These are phyloP conservation scores for Eutrema yunnanense DNA, from an alignment of 345 rosid genomes.

Conservation along the genomic window DNA sequence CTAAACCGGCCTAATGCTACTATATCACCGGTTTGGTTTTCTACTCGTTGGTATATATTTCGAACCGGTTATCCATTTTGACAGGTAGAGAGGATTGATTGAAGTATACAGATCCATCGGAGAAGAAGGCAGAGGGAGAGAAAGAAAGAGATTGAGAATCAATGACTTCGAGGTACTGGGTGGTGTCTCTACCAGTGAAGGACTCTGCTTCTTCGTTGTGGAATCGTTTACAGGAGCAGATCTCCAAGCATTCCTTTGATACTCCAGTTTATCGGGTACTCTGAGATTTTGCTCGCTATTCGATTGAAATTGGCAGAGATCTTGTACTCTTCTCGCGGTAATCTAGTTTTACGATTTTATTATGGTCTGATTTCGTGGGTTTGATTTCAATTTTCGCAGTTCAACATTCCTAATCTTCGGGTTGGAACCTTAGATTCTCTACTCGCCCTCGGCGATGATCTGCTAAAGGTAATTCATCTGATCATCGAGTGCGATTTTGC, in stretches of 20 bases:
- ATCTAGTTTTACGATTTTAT: neutral
- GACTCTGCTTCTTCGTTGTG: constrained; percentile 71
- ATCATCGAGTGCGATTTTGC: neutral
- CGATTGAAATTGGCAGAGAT: neutral
- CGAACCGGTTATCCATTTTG: constrained; percentile 29
- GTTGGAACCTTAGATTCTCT: constrained; percentile 98
- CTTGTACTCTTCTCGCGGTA: neutral
- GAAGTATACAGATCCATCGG: constrained; percentile 24
- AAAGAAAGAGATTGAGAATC: constrained; percentile 7
- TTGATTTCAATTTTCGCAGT: constrained; percentile 41
- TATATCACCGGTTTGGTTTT: constrained; percentile 5
- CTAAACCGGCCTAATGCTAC: constrained; percentile 12
- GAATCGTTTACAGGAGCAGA: constrained; percentile 78
- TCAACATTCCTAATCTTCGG: constrained; percentile 92
- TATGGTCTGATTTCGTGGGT: neutral
- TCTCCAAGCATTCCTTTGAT: constrained; percentile 93
- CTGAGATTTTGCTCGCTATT: neutral
- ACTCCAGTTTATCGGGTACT: constrained; percentile 92
- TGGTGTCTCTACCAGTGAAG: constrained; percentile 82
- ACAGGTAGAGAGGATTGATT: constrained; percentile 25
- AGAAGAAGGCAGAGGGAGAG: constrained; percentile 5
- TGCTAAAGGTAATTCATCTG: constrained; percentile 54
- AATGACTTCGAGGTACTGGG: constrained; percentile 95
- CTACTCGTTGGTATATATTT: neutral
- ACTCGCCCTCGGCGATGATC: constrained; percentile 94